Base-by-base conservation (phyloP, 148 eudicot genomes). In the Persicaria tinctoria region DNA sequence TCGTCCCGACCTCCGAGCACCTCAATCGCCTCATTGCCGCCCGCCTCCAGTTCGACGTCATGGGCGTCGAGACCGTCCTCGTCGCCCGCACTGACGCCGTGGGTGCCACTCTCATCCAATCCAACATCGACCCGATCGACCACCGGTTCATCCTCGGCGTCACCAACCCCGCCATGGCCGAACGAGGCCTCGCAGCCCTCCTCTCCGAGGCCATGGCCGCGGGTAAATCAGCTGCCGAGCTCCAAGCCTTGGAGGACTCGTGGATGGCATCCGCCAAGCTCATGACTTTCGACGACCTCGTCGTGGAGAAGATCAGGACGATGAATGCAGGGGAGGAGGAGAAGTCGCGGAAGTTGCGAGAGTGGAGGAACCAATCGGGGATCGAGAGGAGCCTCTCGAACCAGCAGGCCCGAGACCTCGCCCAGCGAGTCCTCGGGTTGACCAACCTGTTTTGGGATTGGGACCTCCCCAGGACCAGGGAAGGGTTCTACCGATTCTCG, bases 21-120 rank as follows among this genome's bases (percentile, higher is more conserved):
- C 83, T 86, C 14, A 91, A 91, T 57, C 81, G 96, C 72, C 91
- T 91, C 3, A 91, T 89, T 16, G 96, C 91, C 0, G 91, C 93
- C 4, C 76, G 93, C 76, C 74, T 91, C 47, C 96, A 91, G 80
- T 91, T 91, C 56, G 96, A 91, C 72, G 68, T 91, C 17, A 91
- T 91, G 93, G 96, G 93, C 11, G 81, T 83, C 6, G 96, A 91
- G 77, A 91, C 93, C 0, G 85, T 91, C 11, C 68, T 91, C 38
- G 93, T 91, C 49, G 93, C 93, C 3, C 83, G 96, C 7, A 89
- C 91, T 0, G 96, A 91, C 69, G 93, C 96, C 0, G 96, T 85
- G 1, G 96, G 74, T 0, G 96, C 96, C 14, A 84, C 83, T 7
- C 71, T 91, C 23, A 91, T 91, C 59, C 96, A 91, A 54, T 80